A percentile compares a stretch with the other conserved stretches of the same genome.
Evolutionary conservation across 306 rosid genomes (phyloP).

Genomic region (Glycine soja): DNA sequence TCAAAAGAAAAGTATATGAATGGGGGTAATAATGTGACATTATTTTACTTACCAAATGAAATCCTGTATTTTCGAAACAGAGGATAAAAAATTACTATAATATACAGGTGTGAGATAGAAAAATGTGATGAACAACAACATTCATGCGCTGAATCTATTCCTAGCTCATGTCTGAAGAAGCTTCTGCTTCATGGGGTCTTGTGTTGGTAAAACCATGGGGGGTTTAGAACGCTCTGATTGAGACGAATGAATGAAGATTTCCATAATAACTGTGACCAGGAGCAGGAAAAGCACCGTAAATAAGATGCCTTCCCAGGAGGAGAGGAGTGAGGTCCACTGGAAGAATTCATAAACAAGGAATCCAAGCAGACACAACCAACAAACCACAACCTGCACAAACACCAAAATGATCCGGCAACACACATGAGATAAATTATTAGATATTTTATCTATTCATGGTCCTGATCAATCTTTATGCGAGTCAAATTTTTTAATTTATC

Average conservation of each 20-base stretch:
- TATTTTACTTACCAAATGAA: background rate
- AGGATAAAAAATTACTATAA: background rate
- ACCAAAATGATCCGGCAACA: slow-evolving; percentile 2
- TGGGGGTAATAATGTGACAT: background rate
- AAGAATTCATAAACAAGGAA: slow-evolving; percentile 51
- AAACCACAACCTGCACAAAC: slow-evolving; percentile 62
- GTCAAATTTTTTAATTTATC: no score
- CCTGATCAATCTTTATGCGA: no score
- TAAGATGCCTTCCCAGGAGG: slow-evolving; percentile 78
- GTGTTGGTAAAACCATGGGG: slow-evolving; percentile 44
- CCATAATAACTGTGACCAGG: slow-evolving; percentile 63
- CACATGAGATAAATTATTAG: background rate
- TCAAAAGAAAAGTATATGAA: background rate
- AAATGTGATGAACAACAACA: background rate
- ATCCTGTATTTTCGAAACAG: slow-evolving; percentile 20
- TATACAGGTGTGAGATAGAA: slow-evolving; percentile 31
- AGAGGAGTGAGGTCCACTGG: slow-evolving; percentile 61
- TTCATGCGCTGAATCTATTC: no score
- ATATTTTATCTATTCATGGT: background rate
- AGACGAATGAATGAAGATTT: slow-evolving; percentile 71
- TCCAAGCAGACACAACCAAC: slow-evolving; percentile 63
- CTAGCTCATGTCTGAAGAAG: slow-evolving; percentile 56
- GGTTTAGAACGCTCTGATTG: slow-evolving; percentile 63
- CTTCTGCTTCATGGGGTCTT: slow-evolving; percentile 57
- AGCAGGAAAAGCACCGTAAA: slow-evolving; percentile 54